phyloP scores from a whole-genome alignment of 306 rosid species.

The Begonia masoniana region DNA sequence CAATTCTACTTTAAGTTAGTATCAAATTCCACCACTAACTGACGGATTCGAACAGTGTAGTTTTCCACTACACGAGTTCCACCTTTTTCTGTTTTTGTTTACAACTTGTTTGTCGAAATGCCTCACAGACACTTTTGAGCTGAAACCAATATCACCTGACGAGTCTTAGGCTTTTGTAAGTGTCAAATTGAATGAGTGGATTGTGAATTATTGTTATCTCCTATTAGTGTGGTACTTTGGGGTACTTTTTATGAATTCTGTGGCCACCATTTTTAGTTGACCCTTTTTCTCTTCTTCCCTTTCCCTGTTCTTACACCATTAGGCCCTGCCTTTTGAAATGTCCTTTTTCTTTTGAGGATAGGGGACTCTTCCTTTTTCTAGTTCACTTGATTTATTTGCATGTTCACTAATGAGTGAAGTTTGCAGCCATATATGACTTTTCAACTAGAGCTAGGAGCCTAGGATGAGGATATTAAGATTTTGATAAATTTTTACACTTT shows the following conservation, averaged over 20 bases:
- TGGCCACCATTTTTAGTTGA: constrained; percentile 12
- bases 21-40: not conserved
- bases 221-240: constrained; percentile 15
- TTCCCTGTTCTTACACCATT: constrained; percentile 1
- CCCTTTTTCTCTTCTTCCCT: constrained; percentile 9
- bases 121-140: constrained; percentile 4
- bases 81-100: constrained; percentile 8
- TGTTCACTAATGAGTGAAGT: not conserved
- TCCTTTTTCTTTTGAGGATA: not conserved
- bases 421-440: not conserved
- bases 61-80: not conserved
- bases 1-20: constrained; percentile 1
- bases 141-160: not conserved
- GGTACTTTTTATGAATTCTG: constrained; percentile 11
- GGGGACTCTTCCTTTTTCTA: too few relatives aligned
- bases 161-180: not conserved
- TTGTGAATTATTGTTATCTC: constrained; percentile 16
- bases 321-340: constrained; percentile 1
- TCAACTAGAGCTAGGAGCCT: too few relatives aligned
- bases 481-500: too few relatives aligned
- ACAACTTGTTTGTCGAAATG: constrained; percentile 6
- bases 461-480: too few relatives aligned
- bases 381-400: not conserved
- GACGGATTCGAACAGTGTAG: not conserved
- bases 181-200: constrained; percentile 5